These are phyloP conservation scores for Lasiodiplodia sp. DNA, from an alignment of 2,329 filamentous ascomycete genomes.

Conservation along the genomic window DNA sequence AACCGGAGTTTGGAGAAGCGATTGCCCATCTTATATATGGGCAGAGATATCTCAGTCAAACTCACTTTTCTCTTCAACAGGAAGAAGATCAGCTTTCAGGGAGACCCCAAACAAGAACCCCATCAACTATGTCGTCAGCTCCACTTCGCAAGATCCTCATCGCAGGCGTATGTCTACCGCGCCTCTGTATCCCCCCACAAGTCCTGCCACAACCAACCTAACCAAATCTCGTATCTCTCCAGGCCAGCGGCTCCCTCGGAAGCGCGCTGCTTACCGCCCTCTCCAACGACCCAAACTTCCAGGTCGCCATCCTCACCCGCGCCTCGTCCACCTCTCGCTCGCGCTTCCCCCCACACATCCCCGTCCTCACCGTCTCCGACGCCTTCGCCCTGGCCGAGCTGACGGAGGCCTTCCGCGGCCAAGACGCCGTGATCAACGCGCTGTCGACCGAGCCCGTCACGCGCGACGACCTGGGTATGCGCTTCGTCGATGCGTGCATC, in stretches of 20 bases:
- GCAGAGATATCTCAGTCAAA: no score
- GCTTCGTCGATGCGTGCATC: conserved; percentile 50
- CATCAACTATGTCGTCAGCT: not conserved
- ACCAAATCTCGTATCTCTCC: no score
- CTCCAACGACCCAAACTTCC: conserved; percentile 43
- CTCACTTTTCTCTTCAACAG: no score
- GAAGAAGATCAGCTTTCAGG: not conserved
- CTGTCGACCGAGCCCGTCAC: conserved; percentile 41
- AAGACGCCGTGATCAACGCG: conserved; percentile 49
- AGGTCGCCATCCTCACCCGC: conserved; percentile 44
- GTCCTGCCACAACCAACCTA: not conserved
- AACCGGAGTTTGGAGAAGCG: not conserved
- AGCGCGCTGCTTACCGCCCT: conserved; percentile 41
- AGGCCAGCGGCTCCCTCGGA: conserved; percentile 38
- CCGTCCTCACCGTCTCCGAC: conserved; percentile 41
- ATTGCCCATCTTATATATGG: not conserved
- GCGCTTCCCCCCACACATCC: conserved; percentile 35
- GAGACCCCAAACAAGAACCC: not conserved
- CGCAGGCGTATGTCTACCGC: not conserved
- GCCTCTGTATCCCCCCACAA: not conserved
- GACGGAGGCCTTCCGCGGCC: conserved; percentile 43
- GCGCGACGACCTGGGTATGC: conserved; percentile 37
- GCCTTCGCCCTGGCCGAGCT: conserved; percentile 38
- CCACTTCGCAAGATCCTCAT: not conserved
- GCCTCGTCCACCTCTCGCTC: conserved; percentile 31